phyloP scores from a whole-genome alignment of 371 early-diverging fungal species.

The Thermomucor indicae-seudaticae region DNA sequence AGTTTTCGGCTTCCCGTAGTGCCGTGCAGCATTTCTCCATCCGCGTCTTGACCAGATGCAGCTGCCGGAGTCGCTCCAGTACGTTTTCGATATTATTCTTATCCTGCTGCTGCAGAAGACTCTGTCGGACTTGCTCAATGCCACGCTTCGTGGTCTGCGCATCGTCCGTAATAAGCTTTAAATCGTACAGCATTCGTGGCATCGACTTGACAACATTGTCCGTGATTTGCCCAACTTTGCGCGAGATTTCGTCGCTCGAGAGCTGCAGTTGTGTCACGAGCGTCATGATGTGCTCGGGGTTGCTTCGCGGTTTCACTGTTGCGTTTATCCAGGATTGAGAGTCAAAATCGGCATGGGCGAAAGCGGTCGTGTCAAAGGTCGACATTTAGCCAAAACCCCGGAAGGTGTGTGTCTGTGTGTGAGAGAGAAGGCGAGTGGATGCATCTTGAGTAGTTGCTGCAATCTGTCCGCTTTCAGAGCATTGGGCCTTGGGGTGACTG shows the following conservation, averaged over 20 bases:
- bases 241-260: conserved; percentile 47
- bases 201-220: conserved; percentile 50
- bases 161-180: conserved; percentile 59
- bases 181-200: conserved; percentile 63
- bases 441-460: too few species aligned
- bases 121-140: conserved; percentile 39
- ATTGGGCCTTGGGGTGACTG: too few species aligned
- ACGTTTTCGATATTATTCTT: conserved; percentile 44
- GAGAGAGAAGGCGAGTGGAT: too few species aligned
- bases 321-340: conserved; percentile 65
- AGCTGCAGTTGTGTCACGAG: conserved; percentile 59
- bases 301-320: conserved; percentile 19
- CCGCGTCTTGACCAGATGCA: conserved; percentile 65
- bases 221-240: conserved; percentile 43
- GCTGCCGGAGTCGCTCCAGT: conserved; percentile 58
- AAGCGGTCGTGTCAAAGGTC: conserved; percentile 17
- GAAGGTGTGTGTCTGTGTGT: too few species aligned
- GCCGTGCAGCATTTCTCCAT: conserved; percentile 59
- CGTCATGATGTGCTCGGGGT: conserved; percentile 44
- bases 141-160: conserved; percentile 45
- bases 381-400: neutral
- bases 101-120: conserved; percentile 33
- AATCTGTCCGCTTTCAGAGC: too few species aligned
- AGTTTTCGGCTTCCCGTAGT: conserved; percentile 71
- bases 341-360: conserved; percentile 49